Base-by-base conservation (phyloP, 371 early-diverging fungal genomes). In the Mucor circinelloides region DNA sequence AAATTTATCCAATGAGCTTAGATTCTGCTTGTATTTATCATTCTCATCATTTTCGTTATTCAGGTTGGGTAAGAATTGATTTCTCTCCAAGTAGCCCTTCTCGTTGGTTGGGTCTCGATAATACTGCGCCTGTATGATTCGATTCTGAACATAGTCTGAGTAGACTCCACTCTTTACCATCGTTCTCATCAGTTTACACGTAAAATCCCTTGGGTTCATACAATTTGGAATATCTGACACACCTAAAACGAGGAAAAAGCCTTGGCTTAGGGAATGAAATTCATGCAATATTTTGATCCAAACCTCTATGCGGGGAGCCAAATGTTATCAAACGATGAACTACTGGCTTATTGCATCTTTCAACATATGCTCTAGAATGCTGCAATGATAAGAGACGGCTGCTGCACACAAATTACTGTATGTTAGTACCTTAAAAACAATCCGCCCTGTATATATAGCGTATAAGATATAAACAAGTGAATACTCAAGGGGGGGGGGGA, bases 101-200 rank as follows among this genome's bases (percentile, higher is more conserved):
- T 87, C 31, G 21, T 88, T 84, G 7, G 55, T 70, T 0, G 89
- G 89, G 67, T 92, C 90, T 70, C 90, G 94, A 74, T 84, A 96
- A 69, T 96, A 98, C 77, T 96, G 97, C 2, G 97, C 97, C 77
- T 95, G 98, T 15, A 98, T 84, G 12, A 95, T 80, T 56, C 89
- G 89, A 64, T 87, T 81, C 36, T 93, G 93, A 17, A 95, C 87
- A 77, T 91, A 95, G 36, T 84, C 78, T 23, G 90, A 79, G 74
- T 98, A 98, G 4, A 89, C 96, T 4, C 95, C 93, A 13, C 74
- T 65, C 10, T 81, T 77, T 1, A 92, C 85, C 44, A 92, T 78
- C 6, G 82, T 72, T 17, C 93, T 81, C 88, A 92, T 92, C 30
- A 91, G 66, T 27, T 67, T 62, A 74, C 95, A 95, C 13, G 76